A percentile compares a stretch with the other conserved stretches of the same genome.
Conservation (phyloP, 331 rosid species). For the Cydonia oblonga region DNA sequence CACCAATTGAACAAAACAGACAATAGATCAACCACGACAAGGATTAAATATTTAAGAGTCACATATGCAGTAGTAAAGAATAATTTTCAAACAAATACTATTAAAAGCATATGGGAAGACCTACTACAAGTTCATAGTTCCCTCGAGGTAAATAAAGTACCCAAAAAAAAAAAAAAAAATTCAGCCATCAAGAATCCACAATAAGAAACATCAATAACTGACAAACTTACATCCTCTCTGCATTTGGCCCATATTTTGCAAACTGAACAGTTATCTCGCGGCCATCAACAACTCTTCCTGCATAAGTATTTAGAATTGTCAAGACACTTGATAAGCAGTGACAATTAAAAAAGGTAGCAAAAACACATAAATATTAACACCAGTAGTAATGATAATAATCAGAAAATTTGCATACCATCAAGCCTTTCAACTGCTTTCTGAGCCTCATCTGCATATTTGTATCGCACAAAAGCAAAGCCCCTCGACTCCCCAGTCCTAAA, state of each 20-base stretch:
- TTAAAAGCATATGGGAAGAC: neutral
- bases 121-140: neutral
- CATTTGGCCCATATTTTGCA: slow-evolving; percentile 93
- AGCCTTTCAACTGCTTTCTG: slow-evolving; percentile 83
- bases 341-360: neutral
- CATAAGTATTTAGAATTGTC: neutral
- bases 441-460: slow-evolving; percentile 88
- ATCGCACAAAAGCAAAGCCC: slow-evolving; percentile 91
- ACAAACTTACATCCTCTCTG: slow-evolving; percentile 71
- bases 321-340: neutral
- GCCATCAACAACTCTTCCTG: slow-evolving; percentile 87
- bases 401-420: slow-evolving; percentile 37
- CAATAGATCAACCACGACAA: neutral
- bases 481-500: slow-evolving; percentile 80
- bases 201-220: neutral
- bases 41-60: neutral
- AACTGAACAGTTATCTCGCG: slow-evolving; percentile 91
- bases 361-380: neutral
- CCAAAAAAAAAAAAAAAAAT: neutral
- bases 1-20: neutral
- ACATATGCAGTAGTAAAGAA: neutral
- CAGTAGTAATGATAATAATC: neutral
- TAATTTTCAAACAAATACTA: neutral
- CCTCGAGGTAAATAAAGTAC: neutral
- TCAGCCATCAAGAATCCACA: neutral